phyloP scores from a whole-genome alignment of 805 yeast species.

The Jamesozyma spencerorum region DNA sequence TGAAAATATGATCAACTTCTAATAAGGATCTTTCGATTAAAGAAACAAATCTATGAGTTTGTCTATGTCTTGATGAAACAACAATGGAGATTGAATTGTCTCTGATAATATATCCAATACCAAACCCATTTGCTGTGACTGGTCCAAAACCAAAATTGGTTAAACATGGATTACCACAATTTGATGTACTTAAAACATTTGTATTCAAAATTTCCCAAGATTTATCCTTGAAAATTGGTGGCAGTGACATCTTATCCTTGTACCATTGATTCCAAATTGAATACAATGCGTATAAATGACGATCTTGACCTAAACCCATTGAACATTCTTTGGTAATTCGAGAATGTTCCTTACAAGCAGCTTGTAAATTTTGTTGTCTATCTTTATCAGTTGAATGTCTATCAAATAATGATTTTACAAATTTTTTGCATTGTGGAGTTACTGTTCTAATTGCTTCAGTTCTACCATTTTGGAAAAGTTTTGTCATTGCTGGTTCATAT shows the following conservation, averaged over 20 bases:
- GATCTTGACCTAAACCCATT: conserved; percentile 80
- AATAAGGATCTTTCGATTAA: conserved; percentile 53
- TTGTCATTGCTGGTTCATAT: conserved; percentile 95
- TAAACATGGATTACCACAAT: conserved; percentile 87
- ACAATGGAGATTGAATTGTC: conserved; percentile 70
- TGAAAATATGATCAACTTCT: conserved; percentile 47
- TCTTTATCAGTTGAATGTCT: conserved; percentile 50
- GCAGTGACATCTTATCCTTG: conserved; percentile 36
- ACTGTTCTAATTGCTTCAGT: conserved; percentile 89
- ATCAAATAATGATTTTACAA: conserved; percentile 80
- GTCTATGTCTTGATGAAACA: conserved; percentile 80
- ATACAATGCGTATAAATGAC: conserved; percentile 80
- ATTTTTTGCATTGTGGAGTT: conserved; percentile 65
- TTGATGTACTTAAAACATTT: conserved; percentile 71
- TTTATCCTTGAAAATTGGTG: conserved; percentile 69
- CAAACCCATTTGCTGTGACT: conserved; percentile 80
- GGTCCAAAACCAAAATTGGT: conserved; percentile 89
- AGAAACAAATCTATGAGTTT: conserved; percentile 66
- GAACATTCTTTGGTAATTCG: conserved; percentile 60
- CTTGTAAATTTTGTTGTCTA: conserved; percentile 43
- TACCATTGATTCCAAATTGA: conserved; percentile 63
- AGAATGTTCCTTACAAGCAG: conserved; percentile 66
- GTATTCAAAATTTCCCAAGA: conserved; percentile 85
- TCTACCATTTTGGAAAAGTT: conserved; percentile 76
- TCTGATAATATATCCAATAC: conserved; percentile 86